Evolutionary conservation across 1,139 yeast genomes (phyloP), one percentile per base, ranked within the genome.

Genomic region (Barnettozyma hawaiiensis): DNA sequence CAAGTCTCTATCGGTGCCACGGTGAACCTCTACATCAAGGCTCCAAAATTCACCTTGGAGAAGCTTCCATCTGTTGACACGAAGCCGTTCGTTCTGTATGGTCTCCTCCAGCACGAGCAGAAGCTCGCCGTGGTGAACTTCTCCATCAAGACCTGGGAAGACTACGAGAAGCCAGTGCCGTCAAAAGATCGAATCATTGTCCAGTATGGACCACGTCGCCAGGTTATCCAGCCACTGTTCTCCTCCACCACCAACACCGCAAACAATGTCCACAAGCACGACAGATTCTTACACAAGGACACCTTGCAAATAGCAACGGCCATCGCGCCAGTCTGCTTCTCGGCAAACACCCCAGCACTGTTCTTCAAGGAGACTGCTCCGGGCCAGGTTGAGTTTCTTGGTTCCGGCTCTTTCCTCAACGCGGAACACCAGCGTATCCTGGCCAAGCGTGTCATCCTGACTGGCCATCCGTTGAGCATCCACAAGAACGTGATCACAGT

Each of bases 401-500:
- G 96, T 7, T 85, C 86, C 51, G 99, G 99, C 34, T 78, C 96
- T 0, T 85, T 87, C 67, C 72, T 85, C 58, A 89, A 87, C 59
- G 77, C 90, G 39, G 97, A 92, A 63, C 87, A 84, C 57, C 75
- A 84, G 16, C 76, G 98, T 64, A 74, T 90, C 22, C 63, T 89
- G 46, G 96, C 95, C 27, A 90, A 92, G 73, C 77, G 97, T 59
- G 81, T 84, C 4, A 81, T 92, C 9, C 69, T 94, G 47, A 92
- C 98, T 0, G 98, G 98, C 42, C 90, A 87, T 54, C 96, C 97
- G 32, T 82, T 89, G 64, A 92, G 90, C 71, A 90, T 94, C 57
- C 97, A 94, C 70, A 92, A 87, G 68, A 78, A 76, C 49, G 85
- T 90, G 35, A 90, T 92, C 47, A 92, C 98, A 3, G 77, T 92